phyloP scores from a whole-genome alignment of 192 early-diverging fungal genomes.

The Fimicolochytrium jonesii region DNA sequence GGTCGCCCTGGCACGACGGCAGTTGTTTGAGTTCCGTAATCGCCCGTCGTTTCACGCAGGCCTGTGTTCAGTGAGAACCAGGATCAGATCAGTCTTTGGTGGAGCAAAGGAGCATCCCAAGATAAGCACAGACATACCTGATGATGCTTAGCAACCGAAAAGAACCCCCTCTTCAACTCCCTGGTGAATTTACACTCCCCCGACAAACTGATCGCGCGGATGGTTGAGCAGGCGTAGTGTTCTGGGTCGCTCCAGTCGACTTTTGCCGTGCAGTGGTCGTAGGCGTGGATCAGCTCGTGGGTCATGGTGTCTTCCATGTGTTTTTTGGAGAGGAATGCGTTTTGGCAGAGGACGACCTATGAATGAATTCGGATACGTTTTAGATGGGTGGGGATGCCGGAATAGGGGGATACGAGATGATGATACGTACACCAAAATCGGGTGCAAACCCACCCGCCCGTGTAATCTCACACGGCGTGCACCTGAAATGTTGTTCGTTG shows the following conservation, averaged over 20 bases:
- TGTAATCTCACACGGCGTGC: conserved; percentile 75
- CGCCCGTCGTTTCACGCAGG: conserved; percentile 84
- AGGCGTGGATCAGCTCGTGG: conserved; percentile 72
- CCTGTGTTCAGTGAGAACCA: no score
- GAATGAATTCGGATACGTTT: neutral
- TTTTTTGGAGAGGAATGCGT: conserved; percentile 69
- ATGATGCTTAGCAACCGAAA: conserved; percentile 42
- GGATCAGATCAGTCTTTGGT: no score
- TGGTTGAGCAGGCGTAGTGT: conserved; percentile 52
- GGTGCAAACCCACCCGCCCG: conserved; percentile 86
- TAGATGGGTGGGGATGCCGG: neutral
- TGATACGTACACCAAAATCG: conserved; percentile 49
- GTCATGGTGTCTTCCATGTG: conserved; percentile 90
- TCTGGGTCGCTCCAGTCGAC: conserved; percentile 43
- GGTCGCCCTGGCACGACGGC: conserved; percentile 65
- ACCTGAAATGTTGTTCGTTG: conserved; percentile 61
- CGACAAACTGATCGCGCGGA: conserved; percentile 42
- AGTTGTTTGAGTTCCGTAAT: conserved; percentile 72
- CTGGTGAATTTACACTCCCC: conserved; percentile 48
- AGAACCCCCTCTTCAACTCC: conserved; percentile 39
- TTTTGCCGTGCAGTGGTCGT: conserved; percentile 46
- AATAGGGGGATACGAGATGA: neutral
- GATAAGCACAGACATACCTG: conserved; percentile 28
- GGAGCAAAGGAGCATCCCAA: no score
- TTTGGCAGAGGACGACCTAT: conserved; percentile 79